phyloP scores from a whole-genome alignment of 371 early-diverging fungal species.

The Apophysomyces sp. region DNA sequence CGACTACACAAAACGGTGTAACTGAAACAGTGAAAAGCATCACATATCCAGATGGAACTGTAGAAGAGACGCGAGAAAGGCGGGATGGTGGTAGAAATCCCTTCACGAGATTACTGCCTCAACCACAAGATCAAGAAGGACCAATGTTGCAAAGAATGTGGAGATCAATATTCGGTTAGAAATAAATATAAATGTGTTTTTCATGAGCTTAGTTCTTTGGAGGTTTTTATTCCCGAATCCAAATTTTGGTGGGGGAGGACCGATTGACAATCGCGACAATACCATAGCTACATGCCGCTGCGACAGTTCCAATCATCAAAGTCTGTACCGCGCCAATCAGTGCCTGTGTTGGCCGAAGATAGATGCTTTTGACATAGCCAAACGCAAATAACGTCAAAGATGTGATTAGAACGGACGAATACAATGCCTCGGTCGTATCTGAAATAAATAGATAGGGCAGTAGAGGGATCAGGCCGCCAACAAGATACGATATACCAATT shows the following conservation, averaged over 20 bases:
- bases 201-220: no score
- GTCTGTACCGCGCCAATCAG: conserved; percentile 58
- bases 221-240: neutral
- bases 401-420: conserved; percentile 55
- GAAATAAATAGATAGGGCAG: conserved; percentile 61
- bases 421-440: conserved; percentile 45
- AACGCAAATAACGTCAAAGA: conserved; percentile 63
- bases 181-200: conserved; percentile 1
- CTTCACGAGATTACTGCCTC: neutral
- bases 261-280: conserved; percentile 33
- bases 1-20: conserved; percentile 29
- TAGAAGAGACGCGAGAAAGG: conserved; percentile 29
- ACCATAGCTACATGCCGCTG: conserved; percentile 58
- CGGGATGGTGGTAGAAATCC: conserved; percentile 5
- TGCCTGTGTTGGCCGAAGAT: conserved; percentile 51
- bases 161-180: conserved; percentile 11
- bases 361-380: conserved; percentile 64
- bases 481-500: conserved; percentile 67
- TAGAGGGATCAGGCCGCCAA: conserved; percentile 71
- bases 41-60: conserved; percentile 34
- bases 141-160: conserved; percentile 6
- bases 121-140: neutral
- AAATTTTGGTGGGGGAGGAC: neutral
- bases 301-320: conserved; percentile 60
- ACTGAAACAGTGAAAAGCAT: conserved; percentile 36